Evolutionary conservation across 495 filamentous ascomycete species (phyloP).

Genomic region (Baudoinia panamericana): DNA sequence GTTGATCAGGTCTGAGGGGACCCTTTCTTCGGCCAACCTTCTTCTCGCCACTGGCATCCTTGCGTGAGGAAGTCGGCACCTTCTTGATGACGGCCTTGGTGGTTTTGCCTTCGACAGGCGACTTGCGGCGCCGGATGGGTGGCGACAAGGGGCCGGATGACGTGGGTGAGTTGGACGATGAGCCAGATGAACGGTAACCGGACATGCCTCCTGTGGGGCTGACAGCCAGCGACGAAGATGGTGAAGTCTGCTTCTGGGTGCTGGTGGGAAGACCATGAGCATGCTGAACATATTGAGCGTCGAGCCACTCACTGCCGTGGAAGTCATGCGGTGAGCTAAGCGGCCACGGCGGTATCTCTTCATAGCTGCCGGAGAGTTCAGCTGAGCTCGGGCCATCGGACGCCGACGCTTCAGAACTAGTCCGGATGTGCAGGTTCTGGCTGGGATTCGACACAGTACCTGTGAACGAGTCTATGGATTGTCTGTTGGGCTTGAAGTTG

Average conservation of each 20-base stretch:
- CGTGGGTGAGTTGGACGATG: constrained; percentile 35
- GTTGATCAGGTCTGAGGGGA: constrained; percentile 79
- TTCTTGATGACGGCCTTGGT: constrained; percentile 60
- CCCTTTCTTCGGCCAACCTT: constrained; percentile 76
- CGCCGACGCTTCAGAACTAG: constrained; percentile 70
- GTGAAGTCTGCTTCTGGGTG: constrained; percentile 27
- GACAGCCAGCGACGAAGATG: constrained; percentile 36
- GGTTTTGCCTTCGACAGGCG: constrained; percentile 56
- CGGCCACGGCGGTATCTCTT: constrained; percentile 58
- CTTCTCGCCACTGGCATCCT: constrained; percentile 72
- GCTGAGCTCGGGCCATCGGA: constrained; percentile 49
- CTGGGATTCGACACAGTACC: constrained; percentile 71
- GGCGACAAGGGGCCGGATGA: constrained; percentile 37
- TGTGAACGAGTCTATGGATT: constrained; percentile 40
- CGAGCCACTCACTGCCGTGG: constrained; percentile 21
- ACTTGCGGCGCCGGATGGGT: constrained; percentile 61
- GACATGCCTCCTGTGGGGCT: constrained; percentile 59
- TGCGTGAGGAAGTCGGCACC: constrained; percentile 53
- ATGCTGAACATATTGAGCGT: constrained; percentile 20
- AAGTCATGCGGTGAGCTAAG: constrained; percentile 48
- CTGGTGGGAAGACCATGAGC: constrained; percentile 21
- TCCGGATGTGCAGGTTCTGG: constrained; percentile 72
- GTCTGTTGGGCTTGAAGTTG: constrained; percentile 36
- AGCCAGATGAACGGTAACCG: constrained; percentile 47
- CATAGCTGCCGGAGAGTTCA: constrained; percentile 59